A percentile compares a stretch with the other conserved stretches of the same genome.
These are phyloP conservation scores for Ustilago bromivora DNA, from an alignment of 1,284 basidiomycete genomes.

Conservation along the genomic window DNA sequence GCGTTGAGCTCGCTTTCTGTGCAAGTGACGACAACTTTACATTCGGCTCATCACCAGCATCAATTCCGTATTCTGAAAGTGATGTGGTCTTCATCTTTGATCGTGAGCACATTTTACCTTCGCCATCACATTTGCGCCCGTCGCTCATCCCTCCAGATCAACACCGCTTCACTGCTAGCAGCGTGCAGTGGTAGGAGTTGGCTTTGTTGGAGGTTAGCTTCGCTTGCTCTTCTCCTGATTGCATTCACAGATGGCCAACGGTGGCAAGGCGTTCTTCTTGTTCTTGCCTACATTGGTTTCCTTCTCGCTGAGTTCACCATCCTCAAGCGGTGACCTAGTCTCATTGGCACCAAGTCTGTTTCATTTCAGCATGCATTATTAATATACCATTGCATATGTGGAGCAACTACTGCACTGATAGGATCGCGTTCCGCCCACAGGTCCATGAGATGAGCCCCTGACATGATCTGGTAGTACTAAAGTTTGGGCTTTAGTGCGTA, in stretches of 20 bases:
- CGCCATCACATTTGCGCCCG: background rate
- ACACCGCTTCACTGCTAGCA: slow-evolving; percentile 21
- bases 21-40: background rate
- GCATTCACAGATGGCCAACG: slow-evolving; percentile 46
- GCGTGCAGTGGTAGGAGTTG: slow-evolving; percentile 42
- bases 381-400: slow-evolving; percentile 2
- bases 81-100: slow-evolving; percentile 37
- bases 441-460: too few species aligned
- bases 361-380: background rate
- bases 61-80: background rate
- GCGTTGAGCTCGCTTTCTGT: background rate
- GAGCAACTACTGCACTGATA: background rate
- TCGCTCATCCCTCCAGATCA: background rate
- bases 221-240: slow-evolving; percentile 49
- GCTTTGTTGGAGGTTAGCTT: slow-evolving; percentile 30
- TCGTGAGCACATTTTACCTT: background rate
- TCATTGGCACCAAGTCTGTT: background rate
- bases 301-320: slow-evolving; percentile 49
- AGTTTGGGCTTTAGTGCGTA: background rate
- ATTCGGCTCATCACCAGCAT: background rate
- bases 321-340: slow-evolving; percentile 24
- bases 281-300: slow-evolving; percentile 49
- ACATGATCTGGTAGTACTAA: too few species aligned
- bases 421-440: too few species aligned
- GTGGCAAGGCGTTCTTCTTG: slow-evolving; percentile 48